Evolutionary conservation across 345 rosid species (phyloP), one percentile per base, ranked within the genome.

Genomic region (Lumnitzera littorea): DNA sequence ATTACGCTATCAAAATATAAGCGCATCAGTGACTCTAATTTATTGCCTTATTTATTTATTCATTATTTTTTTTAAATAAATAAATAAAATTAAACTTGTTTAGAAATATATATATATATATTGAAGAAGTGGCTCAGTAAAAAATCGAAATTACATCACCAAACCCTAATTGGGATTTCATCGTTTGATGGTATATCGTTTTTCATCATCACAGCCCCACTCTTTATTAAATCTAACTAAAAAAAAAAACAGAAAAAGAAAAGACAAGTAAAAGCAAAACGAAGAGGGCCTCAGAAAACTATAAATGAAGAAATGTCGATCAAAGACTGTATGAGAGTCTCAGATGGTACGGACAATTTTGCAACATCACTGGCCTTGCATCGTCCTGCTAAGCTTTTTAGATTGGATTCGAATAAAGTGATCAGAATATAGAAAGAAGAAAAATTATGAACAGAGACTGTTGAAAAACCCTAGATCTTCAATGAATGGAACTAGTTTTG

Each of bases 21-120:
- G 82, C 74, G 83, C 63, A 71, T 63, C 81, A 86, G 87, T 74
- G 92, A 86, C 92, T 86, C 89, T 86, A 86, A 78, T 70, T 78
- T 76, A 62, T 83, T 86, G 89, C 92, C 92, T 62, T 2, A 2
- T 7, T 20, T 20, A 20, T 20, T 20, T 2, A 1, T 24, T 0
- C 15, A 2, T 41, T 2, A 13, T 0, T 0, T 15, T n/a, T 3
- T 5, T 13, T 7, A 24, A 2, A 2, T 5, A 20, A 20, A 20
- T 20, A 20, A 20, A 20, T 20, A 20, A 20, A 20, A 20, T 20
- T 20, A 20, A 20, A 20, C 20, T 20, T 20, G 20, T 5, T 0
- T 11, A 20, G 5, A 27, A 46, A 0, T 14, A 15, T 2, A 49
- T 36, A 51, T 13, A 20, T n/a, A 1, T 2, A 0, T 1, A 20